These are phyloP conservation scores for Colletotrichum acutatum DNA, from an alignment of 2,329 filamentous ascomycete genomes.

Conservation along the genomic window DNA sequence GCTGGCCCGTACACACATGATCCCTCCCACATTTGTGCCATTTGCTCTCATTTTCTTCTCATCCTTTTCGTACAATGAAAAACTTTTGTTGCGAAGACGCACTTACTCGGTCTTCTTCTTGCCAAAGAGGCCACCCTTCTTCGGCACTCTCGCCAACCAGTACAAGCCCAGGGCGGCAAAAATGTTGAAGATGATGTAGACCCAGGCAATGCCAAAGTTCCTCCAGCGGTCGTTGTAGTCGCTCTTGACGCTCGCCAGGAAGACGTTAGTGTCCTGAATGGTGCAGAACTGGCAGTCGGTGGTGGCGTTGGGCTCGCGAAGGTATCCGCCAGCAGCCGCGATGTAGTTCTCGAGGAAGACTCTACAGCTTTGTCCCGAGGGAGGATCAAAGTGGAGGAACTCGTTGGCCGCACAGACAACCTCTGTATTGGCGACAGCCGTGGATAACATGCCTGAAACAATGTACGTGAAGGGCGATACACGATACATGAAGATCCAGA, in stretches of 20 bases:
- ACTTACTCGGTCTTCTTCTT: conserved; percentile 46
- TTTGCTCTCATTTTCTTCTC: neutral
- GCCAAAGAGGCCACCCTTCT: conserved; percentile 45
- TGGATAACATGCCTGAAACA: conserved; percentile 76
- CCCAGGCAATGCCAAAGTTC: conserved; percentile 74
- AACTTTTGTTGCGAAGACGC: neutral
- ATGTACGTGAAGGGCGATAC: conserved; percentile 87
- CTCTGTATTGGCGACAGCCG: conserved; percentile 73
- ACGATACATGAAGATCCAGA: conserved; percentile 89
- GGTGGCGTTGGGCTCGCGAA: conserved; percentile 61
- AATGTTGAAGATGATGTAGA: conserved; percentile 70
- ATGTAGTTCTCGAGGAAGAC: conserved; percentile 68
- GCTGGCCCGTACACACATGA: neutral
- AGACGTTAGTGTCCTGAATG: conserved; percentile 62
- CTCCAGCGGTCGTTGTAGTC: conserved; percentile 72
- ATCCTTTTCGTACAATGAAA: neutral
- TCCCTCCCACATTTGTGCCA: neutral
- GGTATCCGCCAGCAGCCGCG: conserved; percentile 58
- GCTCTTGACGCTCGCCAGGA: conserved; percentile 59
- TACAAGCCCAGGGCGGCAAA: conserved; percentile 65
- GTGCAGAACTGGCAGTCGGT: conserved; percentile 66
- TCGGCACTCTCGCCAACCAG: conserved; percentile 63
- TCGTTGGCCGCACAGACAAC: conserved; percentile 79
- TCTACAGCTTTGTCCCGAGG: conserved; percentile 65
- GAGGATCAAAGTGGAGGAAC: conserved; percentile 73